Conservation (phyloP, 805 yeast genomes). For the Hanseniaspora meyeri region DNA sequence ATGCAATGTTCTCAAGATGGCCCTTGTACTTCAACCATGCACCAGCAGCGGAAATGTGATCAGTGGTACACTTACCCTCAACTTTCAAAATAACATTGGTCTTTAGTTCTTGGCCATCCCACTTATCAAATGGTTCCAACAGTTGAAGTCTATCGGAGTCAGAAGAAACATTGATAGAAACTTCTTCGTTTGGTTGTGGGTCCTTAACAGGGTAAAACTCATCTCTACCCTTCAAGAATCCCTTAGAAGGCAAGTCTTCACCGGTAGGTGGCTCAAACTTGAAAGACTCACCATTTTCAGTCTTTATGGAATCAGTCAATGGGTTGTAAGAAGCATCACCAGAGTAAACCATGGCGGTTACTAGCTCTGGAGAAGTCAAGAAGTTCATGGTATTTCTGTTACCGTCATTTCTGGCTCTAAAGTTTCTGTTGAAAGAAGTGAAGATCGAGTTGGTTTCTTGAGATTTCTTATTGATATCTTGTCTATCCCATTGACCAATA, state of each 20-base stretch:
- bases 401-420: constrained; percentile 96
- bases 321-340: constrained; percentile 92
- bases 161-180: constrained; percentile 61
- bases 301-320: constrained; percentile 65
- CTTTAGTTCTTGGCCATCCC: constrained; percentile 75
- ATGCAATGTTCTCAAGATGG: constrained; percentile 86
- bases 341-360: constrained; percentile 90
- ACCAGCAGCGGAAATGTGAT: constrained; percentile 97
- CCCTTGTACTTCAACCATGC: constrained; percentile 98
- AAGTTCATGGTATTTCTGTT: constrained; percentile 95
- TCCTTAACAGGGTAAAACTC: constrained; percentile 63
- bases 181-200: constrained; percentile 52
- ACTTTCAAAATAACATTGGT: constrained; percentile 75
- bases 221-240: constrained; percentile 63
- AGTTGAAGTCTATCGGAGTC: constrained; percentile 85
- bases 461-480: constrained; percentile 53
- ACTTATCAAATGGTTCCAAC: constrained; percentile 74
- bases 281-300: constrained; percentile 59
- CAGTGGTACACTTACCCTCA: constrained; percentile 96
- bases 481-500: constrained; percentile 98
- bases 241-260: constrained; percentile 66
- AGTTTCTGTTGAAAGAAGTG: constrained; percentile 95
- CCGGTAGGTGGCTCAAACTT: constrained; percentile 71
- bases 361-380: constrained; percentile 96
- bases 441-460: constrained; percentile 75